Base-by-base conservation (phyloP, 805 yeast species). In the Kazachstania bromeliacearum region DNA sequence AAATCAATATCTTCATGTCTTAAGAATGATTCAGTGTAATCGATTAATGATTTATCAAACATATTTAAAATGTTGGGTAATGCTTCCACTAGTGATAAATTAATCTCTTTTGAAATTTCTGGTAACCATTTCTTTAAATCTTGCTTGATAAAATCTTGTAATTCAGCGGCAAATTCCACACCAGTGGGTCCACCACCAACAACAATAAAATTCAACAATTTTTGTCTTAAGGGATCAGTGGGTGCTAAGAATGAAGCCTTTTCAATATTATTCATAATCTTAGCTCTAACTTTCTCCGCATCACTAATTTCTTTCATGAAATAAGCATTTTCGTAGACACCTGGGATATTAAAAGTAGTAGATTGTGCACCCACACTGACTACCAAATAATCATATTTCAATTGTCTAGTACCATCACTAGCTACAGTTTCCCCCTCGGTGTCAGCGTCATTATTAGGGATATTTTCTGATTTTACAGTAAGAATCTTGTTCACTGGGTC, bases 111-210 rank as follows among this genome's bases (percentile, higher is more conserved):
- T 45, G 85, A 77, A 47, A 88, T 74, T 51, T 72, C 81, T 28
- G 96, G 96, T 64, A 84, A 79, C 87, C 92, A 84, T 64, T 79
- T 83, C 52, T 66, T 66, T 63, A 88, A 70, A 63, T 89, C 97
- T 61, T 88, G 94, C 60, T 83, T 87, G 43, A 88, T 82, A 64
- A 83, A 89, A 64, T 88, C 97, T 64, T 84, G 92, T 51, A 88
- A 68, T 64, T 89, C 97, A 53, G 95, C 97, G 47, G 97, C 96
- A 51, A 87, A 83, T 66, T 88, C 96, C 44, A 88, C 96, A 68
- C 97, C 97, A 28, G 97, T 88, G 57, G 97, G 96, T 44, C 97
- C 97, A 62, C 96, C 97, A 53, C 97, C 97, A 48, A 92, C 94
- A 43, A 89, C 94, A 43, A 89, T 88, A 51, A 87, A 79, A 44